Evolutionary conservation across 169 alveolate genomes (phyloP).

Genomic region (Plasmodium sp.): DNA sequence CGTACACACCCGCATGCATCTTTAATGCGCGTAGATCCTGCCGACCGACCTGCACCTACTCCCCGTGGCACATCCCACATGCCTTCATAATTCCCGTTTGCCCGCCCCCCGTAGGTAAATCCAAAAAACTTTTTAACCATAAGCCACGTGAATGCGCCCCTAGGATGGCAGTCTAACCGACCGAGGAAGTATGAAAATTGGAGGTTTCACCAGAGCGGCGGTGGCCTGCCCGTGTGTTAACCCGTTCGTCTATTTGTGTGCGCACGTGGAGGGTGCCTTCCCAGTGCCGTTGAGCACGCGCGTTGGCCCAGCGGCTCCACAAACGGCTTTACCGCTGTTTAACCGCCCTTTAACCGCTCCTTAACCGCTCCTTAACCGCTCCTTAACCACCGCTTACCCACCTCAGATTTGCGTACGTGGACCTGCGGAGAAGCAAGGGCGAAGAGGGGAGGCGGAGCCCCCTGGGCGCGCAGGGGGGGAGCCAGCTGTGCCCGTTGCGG

Average conservation of each 20-base stretch:
- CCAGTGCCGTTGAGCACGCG: not conserved
- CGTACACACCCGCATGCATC: not conserved
- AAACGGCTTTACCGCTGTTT: no score
- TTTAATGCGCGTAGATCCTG: not conserved
- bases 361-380: not conserved
- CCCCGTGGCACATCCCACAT: not conserved
- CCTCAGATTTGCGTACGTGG: constrained; percentile 21
- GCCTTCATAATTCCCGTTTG: not conserved
- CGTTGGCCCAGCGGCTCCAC: not conserved
- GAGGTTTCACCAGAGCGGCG: not conserved
- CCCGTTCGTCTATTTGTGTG: not conserved
- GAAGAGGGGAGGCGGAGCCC: constrained; percentile 27
- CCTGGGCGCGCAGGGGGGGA: not conserved
- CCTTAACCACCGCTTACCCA: not conserved
- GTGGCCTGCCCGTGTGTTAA: not conserved
- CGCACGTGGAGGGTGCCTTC: not conserved
- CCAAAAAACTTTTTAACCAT: constrained; percentile 13
- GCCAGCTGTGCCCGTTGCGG: not conserved
- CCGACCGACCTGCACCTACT: not conserved
- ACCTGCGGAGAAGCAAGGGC: constrained; percentile 6
- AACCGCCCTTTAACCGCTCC: not conserved
- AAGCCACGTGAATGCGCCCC: constrained; percentile 24
- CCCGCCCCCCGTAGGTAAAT: not conserved
- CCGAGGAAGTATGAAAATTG: constrained; percentile 43
- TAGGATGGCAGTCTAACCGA: not conserved